These are phyloP conservation scores for Amphichorda felina DNA, from an alignment of 2,329 filamentous ascomycete species.

Conservation along the genomic window DNA sequence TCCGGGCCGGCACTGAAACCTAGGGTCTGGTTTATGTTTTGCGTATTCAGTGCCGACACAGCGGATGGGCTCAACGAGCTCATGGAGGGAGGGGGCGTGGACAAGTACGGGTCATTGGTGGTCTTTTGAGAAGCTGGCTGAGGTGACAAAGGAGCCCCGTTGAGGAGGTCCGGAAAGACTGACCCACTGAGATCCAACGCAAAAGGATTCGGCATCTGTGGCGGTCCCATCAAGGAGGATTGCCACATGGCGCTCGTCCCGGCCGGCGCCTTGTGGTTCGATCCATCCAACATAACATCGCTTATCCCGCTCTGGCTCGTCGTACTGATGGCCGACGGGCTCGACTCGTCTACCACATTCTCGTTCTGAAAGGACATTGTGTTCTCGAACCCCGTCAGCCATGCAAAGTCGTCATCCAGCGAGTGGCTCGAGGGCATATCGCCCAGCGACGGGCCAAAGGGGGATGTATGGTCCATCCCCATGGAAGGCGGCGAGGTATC, in stretches of 20 bases:
- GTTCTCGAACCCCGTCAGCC: constrained; percentile 69
- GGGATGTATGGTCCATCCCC: constrained; percentile 48
- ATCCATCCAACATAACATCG: constrained; percentile 82
- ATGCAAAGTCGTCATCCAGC: constrained; percentile 74
- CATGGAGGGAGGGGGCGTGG: constrained; percentile 64
- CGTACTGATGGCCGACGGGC: constrained; percentile 90
- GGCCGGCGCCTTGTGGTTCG: constrained; percentile 47
- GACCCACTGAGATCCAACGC: constrained; percentile 62
- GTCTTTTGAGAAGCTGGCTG: constrained; percentile 60
- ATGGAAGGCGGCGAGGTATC: constrained; percentile 46
- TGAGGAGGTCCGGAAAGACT: constrained; percentile 67
- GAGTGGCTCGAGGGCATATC: constrained; percentile 45
- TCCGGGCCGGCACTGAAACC: constrained; percentile 55
- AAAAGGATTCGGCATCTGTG: constrained; percentile 57
- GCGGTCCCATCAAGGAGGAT: constrained; percentile 55
- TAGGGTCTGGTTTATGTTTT: constrained; percentile 53
- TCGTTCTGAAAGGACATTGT: constrained; percentile 67
- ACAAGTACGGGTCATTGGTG: constrained; percentile 64
- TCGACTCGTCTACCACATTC: constrained; percentile 80
- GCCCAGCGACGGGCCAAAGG: constrained; percentile 38
- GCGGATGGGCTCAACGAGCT: constrained; percentile 61
- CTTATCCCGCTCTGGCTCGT: constrained; percentile 86
- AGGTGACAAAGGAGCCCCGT: constrained; percentile 62
- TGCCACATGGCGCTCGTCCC: constrained; percentile 55
- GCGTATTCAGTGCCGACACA: constrained; percentile 50